Percentiles rank a stretch among this genome's conserved stretches.
Conservation (phyloP, 2,329 filamentous ascomycete species). For the Aspergillus alliaceus region DNA sequence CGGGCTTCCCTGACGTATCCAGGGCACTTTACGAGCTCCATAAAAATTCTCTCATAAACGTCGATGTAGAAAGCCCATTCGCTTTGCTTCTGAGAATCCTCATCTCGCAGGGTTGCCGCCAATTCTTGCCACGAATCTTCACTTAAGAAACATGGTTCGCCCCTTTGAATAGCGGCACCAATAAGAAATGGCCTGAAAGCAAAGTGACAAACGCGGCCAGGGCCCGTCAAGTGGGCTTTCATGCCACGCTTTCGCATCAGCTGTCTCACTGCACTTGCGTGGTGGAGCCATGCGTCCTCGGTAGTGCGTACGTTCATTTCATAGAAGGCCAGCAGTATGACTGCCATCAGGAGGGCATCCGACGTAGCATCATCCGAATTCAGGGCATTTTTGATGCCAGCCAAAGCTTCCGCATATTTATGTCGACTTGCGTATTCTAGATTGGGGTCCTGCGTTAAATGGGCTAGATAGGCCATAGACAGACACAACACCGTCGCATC, state of each 20-base stretch:
- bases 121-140: conserved; percentile 31
- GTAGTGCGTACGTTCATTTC: conserved; percentile 35
- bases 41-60: conserved; percentile 24
- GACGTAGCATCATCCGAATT: conserved; percentile 32
- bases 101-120: conserved; percentile 26
- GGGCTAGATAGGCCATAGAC: conserved; percentile 30
- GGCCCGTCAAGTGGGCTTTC: conserved; percentile 26
- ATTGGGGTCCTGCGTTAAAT: conserved; percentile 19
- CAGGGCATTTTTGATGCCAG: conserved; percentile 24
- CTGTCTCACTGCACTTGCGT: conserved; percentile 32
- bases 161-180: conserved; percentile 31
- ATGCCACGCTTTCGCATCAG: conserved; percentile 35
- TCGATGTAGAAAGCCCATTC: conserved; percentile 24
- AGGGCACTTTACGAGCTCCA: conserved; percentile 24
- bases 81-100: conserved; percentile 23
- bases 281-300: conserved; percentile 33
- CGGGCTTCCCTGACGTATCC: conserved; percentile 5
- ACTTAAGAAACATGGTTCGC: conserved; percentile 32
- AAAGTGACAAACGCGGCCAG: conserved; percentile 34
- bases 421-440: conserved; percentile 30
- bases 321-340: conserved; percentile 34
- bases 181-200: conserved; percentile 37
- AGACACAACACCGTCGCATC: conserved; percentile 29
- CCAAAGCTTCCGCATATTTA: conserved; percentile 31
- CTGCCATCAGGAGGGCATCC: conserved; percentile 17